Conservation (phyloP, 345 rosid genomes). For the Limnanthes douglasii region DNA sequence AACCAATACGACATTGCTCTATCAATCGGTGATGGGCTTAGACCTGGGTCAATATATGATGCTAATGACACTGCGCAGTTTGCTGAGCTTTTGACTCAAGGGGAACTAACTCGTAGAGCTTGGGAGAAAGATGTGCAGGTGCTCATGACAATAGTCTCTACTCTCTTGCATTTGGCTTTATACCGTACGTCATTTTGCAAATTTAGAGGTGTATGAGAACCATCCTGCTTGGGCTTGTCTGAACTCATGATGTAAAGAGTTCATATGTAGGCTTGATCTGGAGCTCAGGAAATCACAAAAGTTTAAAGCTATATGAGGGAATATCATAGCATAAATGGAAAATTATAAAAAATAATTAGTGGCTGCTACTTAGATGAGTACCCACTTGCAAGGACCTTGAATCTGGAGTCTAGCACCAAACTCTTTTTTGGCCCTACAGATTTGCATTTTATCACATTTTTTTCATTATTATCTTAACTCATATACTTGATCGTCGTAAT, state of each 20-base stretch:
- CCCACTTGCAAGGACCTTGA: no score
- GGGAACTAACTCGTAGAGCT: slow-evolving; percentile 93
- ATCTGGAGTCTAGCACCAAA: no score
- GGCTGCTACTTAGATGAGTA: no score
- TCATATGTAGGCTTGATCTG: no score
- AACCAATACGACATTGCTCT: slow-evolving; percentile 93
- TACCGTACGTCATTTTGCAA: no score
- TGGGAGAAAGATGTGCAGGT: slow-evolving; percentile 99
- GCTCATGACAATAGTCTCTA: neutral
- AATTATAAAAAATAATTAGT: no score
- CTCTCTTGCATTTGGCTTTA: neutral
- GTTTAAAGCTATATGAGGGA: no score
- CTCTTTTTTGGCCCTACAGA: neutral
- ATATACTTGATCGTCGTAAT: neutral
- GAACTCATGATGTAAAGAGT: no score
- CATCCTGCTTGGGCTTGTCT: no score
- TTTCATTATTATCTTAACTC: neutral
- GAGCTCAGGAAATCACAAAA: no score
- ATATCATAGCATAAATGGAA: no score
- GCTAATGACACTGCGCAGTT: slow-evolving; percentile 98
- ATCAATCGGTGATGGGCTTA: slow-evolving; percentile 91
- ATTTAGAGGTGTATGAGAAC: no score
- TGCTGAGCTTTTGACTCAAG: slow-evolving; percentile 98
- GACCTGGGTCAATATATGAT: slow-evolving; percentile 97
- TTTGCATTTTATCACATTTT: neutral